These are phyloP conservation scores for Xylariaceae sp. DNA, from an alignment of 2,329 filamentous ascomycete species.

Conservation along the genomic window DNA sequence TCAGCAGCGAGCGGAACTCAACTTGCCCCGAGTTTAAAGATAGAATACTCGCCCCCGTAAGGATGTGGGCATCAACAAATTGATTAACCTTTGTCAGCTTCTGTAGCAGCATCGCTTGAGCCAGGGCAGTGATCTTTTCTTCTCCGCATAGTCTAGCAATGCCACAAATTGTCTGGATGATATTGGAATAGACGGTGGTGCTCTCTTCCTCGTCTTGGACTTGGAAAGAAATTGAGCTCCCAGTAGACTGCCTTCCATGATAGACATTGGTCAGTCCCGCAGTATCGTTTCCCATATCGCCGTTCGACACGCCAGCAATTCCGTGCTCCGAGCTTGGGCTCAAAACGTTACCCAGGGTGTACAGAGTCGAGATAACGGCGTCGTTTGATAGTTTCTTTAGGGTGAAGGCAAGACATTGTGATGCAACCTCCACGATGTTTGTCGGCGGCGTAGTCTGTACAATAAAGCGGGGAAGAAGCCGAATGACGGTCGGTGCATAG, in stretches of 20 bases:
- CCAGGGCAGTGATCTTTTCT: constrained; percentile 87
- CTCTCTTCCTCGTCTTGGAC: constrained; percentile 75
- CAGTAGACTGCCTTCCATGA: constrained; percentile 55
- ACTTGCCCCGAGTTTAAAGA: constrained; percentile 72
- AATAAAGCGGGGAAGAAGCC: constrained; percentile 79
- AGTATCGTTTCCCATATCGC: constrained; percentile 37
- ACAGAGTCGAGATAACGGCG: constrained; percentile 89
- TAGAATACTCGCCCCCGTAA: constrained; percentile 74
- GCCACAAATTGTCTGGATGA: constrained; percentile 93
- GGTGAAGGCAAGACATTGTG: constrained; percentile 78
- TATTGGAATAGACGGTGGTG: constrained; percentile 72
- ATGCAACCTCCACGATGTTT: constrained; percentile 69
- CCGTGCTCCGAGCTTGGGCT: constrained; percentile 63
- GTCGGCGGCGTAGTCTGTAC: constrained; percentile 74
- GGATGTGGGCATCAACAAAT: constrained; percentile 77
- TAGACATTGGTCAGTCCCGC: constrained; percentile 44
- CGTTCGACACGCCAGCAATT: constrained; percentile 50
- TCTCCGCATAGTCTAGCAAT: constrained; percentile 79
- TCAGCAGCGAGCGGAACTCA: constrained; percentile 82
- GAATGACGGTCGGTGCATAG: constrained; percentile 71
- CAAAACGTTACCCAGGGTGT: constrained; percentile 92
- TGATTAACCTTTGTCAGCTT: constrained; percentile 84
- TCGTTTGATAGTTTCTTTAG: constrained; percentile 83
- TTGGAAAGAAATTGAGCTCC: constrained; percentile 76
- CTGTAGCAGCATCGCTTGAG: constrained; percentile 93